Evolutionary conservation across 2,329 filamentous ascomycete species (phyloP).

Genomic region (Nigrograna mackinnonii): DNA sequence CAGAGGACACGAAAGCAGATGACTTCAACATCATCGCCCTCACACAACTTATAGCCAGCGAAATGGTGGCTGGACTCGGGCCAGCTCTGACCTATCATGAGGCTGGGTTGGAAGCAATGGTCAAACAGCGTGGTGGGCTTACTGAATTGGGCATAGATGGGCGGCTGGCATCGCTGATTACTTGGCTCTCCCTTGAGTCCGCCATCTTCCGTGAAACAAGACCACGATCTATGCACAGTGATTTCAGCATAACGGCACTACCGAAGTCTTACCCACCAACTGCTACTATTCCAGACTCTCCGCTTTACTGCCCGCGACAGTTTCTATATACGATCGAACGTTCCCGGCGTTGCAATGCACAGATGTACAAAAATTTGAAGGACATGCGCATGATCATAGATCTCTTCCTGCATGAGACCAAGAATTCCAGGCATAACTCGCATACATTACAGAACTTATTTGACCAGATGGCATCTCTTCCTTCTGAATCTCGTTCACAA

Average conservation of each 20-base stretch:
- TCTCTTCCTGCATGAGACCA: conserved; percentile 25
- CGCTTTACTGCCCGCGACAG: conserved; percentile 33
- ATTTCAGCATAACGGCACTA: conserved; percentile 22
- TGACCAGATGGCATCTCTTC: conserved; percentile 19
- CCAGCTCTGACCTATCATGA: conserved; percentile 27
- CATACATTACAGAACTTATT: conserved; percentile 18
- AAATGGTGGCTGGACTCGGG: conserved; percentile 33
- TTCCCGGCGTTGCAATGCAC: conserved; percentile 14
- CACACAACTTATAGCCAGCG: conserved; percentile 38
- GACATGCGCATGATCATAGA: conserved; percentile 35
- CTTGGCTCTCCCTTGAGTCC: conserved; percentile 35
- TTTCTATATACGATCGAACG: conserved; percentile 30
- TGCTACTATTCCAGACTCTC: conserved; percentile 37
- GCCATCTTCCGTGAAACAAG: conserved; percentile 33
- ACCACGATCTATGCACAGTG: conserved; percentile 27
- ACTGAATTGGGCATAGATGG: conserved; percentile 31
- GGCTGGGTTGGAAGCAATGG: conserved; percentile 31
- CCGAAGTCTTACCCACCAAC: conserved; percentile 15
- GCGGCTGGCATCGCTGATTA: conserved; percentile 32
- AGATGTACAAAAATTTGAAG: conserved; percentile 24
- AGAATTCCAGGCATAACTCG: conserved; percentile 16
- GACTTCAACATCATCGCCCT: conserved; percentile 41
- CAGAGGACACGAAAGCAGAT: conserved; percentile 22
- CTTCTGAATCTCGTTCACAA: too few species aligned
- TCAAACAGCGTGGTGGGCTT: conserved; percentile 37